phyloP scores from a whole-genome alignment of 169 alveolate species.

The Plasmodium cynomolgi region DNA sequence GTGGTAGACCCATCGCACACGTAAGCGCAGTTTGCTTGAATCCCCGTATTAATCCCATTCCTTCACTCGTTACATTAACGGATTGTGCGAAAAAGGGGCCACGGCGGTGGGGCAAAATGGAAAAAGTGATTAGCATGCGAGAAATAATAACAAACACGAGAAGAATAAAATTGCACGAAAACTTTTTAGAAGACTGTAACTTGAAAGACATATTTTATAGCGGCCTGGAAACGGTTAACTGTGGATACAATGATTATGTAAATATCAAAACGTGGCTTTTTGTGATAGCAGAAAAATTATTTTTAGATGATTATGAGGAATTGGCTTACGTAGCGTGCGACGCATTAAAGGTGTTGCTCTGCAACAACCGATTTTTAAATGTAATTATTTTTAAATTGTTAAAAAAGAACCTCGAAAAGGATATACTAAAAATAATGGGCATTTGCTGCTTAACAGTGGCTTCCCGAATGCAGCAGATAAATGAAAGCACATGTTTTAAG shows the following conservation, averaged over 20 bases:
- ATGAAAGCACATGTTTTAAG: slow-evolving; percentile 65
- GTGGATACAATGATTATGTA: slow-evolving; percentile 73
- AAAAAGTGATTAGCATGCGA: slow-evolving; percentile 67
- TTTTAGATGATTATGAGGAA: slow-evolving; percentile 48
- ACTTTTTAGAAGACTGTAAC: slow-evolving; percentile 72
- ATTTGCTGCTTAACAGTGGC: slow-evolving; percentile 75
- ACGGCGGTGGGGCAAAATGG: slow-evolving; percentile 34
- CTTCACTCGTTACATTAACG: not conserved
- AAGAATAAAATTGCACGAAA: slow-evolving; percentile 69
- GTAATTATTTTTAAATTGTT: slow-evolving; percentile 58
- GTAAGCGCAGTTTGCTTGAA: not conserved
- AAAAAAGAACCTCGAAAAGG: slow-evolving; percentile 54
- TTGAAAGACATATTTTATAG: slow-evolving; percentile 63
- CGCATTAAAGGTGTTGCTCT: slow-evolving; percentile 61
- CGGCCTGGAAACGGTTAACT: slow-evolving; percentile 63
- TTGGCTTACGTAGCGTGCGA: slow-evolving; percentile 73
- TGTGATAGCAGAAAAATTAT: slow-evolving; percentile 62
- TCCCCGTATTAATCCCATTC: not conserved
- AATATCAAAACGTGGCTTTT: slow-evolving; percentile 73
- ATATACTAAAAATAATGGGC: slow-evolving; percentile 66
- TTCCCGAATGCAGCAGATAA: slow-evolving; percentile 75
- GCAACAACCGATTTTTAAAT: slow-evolving; percentile 56
- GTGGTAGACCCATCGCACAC: not conserved
- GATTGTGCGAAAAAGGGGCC: not conserved
- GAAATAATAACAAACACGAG: slow-evolving; percentile 72